Conservation (phyloP, 257 asterid species). For the Verbena officinalis region DNA sequence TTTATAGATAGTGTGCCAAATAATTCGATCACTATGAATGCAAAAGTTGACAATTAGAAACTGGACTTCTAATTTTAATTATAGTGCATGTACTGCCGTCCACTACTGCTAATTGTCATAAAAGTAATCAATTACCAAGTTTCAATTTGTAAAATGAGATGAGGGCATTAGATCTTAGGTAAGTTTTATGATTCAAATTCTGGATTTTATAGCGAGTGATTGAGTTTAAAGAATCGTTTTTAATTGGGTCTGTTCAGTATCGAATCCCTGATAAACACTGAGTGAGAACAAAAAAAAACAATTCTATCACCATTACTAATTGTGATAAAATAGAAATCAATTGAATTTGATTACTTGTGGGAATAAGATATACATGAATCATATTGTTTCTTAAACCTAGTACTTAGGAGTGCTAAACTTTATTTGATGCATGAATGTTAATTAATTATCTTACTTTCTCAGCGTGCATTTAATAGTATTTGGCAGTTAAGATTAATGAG, state of each 20-base stretch:
- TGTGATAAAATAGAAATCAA: conserved; percentile 11
- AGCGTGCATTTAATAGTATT: conserved; percentile 19
- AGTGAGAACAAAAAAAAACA: too few relatives aligned
- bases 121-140: too few relatives aligned
- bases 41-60: not conserved
- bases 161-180: too few relatives aligned
- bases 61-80: conserved; percentile 5
- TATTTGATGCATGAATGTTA: conserved; percentile 13
- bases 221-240: too few relatives aligned
- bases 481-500: not conserved
- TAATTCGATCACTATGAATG: not conserved
- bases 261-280: too few relatives aligned
- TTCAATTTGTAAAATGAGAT: too few relatives aligned
- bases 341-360: conserved; percentile 13
- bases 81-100: not conserved
- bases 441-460: conserved; percentile 19
- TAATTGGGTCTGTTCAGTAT: too few relatives aligned
- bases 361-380: not conserved
- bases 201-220: too few relatives aligned
- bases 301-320: not conserved
- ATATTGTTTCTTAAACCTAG: conserved; percentile 19
- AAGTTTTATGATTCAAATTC: too few relatives aligned
- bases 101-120: too few relatives aligned
- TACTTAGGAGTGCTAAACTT: conserved; percentile 27
- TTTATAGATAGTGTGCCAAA: not conserved